Evolutionary conservation across 2,329 filamentous ascomycete genomes (phyloP), one percentile per base, ranked within the genome.

Genomic region (Fusarium agapanthi): DNA sequence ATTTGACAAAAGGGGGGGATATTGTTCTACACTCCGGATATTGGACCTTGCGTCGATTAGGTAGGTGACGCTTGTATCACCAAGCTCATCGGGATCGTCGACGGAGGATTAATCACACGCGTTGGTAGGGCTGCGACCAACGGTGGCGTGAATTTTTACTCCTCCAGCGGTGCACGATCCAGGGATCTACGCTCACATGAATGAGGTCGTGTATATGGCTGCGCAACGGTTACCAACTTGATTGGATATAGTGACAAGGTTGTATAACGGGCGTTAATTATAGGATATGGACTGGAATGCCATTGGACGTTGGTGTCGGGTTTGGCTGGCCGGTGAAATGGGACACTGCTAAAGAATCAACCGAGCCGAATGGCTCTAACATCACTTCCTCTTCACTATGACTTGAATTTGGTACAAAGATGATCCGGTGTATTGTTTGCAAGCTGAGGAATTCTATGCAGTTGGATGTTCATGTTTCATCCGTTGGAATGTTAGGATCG

Each of bases 91-190:
- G 51, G 64, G 32, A 51, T 67, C 40, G 34, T 51, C 38, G n/a
- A 55, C 40, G 28, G 41, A 40, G 14, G 34, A 34, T 40, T 47
- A 26, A 50, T 55, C 59, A 47, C 24, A 30, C 28, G 30, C n/a
- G 20, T 48, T 57, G 10, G 54, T 47, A 55, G 13, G 14, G 37
- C 62, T 51, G 58, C 51, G 58, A 44, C 58, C 50, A 61, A 35
- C 53, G 20, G 64, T 67, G 64, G 64, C 64, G 53, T 51, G 20
- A 63, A 45, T 55, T 26, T 53, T 45, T n/a, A 32, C 34, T 51
- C 34, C 40, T 40, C 28, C 24, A 66, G n/a, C 28, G 34, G 55
- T 24, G 38, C 37, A 48, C 62, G 37, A 61, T 65, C 34, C 40
- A 44, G 28, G 28, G 40, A 58, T 58, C 41, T 50, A 35, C 41